Base-by-base conservation (phyloP, 1,284 basidiomycete genomes). In the Sparassis latifolia region DNA sequence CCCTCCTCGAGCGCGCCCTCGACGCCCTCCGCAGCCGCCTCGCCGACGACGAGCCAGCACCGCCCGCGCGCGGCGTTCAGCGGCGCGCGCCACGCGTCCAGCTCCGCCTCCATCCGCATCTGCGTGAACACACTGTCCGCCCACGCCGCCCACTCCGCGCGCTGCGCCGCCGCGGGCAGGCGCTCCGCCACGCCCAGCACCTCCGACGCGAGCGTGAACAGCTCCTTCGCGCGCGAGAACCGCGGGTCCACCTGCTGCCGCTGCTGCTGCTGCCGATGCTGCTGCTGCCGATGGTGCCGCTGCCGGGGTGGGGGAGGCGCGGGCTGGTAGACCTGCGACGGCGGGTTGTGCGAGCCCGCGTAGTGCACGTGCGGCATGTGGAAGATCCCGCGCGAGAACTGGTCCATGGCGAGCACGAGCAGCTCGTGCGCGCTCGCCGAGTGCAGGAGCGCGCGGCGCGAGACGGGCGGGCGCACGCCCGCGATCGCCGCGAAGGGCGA, bases 381-480 rank as follows among this genome's bases (percentile, higher is more conserved):
- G 61, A 86, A 79, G 53, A 84, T 82, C 2, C 81, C 82, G 30
- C 82, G 69, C 6, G 76, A 76, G 60, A 84, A 82, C 56, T 84
- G 82, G 61, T 84, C 82, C 69, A 80, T 78, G 7, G 82, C 82
- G 38, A 81, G 69, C 10, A 74, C 64, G 62, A 84, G 66, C 46
- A 84, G 64, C 43, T 82, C 80, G 61, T 78, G 65, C 3, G 80
- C 69, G 5, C 69, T 65, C 2, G 72, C 68, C 9, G 60, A 63
- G 4, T 66, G 62, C 10, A 83, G 63, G 5, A 72, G 66, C 68
- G 79, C 76, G 35, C 79, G 71, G 9, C 73, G 65, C 5, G 79
- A 77, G 9, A 77, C 65, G 2, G 80, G 78, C 12, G 80, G 77
- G 12, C 80, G 69, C 29, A 71, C 69, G 35, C 71, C 63, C 2